These are phyloP conservation scores for Penicillium sp. DNA, from an alignment of 2,329 filamentous ascomycete genomes.

Conservation along the genomic window DNA sequence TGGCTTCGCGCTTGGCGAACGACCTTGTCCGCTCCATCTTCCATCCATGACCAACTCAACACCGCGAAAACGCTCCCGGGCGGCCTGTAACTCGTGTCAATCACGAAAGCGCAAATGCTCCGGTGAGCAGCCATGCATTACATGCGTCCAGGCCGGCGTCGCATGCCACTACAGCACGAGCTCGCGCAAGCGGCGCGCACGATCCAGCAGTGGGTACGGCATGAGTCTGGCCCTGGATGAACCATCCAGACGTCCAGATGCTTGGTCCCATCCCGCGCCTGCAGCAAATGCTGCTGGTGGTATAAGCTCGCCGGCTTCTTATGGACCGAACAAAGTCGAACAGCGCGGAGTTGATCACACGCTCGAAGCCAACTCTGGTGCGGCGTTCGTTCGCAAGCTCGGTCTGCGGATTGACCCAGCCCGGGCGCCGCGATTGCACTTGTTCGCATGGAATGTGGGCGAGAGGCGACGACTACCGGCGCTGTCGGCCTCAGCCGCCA, in stretches of 20 bases:
- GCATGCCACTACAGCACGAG: constrained; percentile 46
- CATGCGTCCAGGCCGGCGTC: constrained; percentile 51
- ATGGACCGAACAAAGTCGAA: constrained; percentile 2
- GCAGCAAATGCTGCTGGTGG: constrained; percentile 2
- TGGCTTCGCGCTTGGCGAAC: not conserved
- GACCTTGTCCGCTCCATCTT: not conserved
- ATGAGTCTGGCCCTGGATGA: constrained; percentile 12
- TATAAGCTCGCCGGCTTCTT: constrained; percentile 8
- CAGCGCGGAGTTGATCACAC: constrained; percentile 26
- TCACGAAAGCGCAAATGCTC: constrained; percentile 55
- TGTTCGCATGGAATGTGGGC: constrained; percentile 53
- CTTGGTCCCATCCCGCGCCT: constrained; percentile 2
- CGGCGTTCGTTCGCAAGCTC: constrained; percentile 51
- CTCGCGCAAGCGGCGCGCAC: constrained; percentile 29
- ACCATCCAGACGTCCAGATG: constrained; percentile 7
- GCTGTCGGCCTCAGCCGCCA: constrained; percentile 9
- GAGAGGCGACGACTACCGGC: constrained; percentile 17
- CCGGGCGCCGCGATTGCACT: constrained; percentile 49
- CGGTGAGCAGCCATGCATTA: constrained; percentile 49
- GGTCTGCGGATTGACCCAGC: constrained; percentile 51
- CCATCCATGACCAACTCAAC: constrained; percentile 26
- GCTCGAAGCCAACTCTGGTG: constrained; percentile 53
- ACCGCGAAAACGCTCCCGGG: constrained; percentile 38
- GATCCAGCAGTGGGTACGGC: constrained; percentile 17
- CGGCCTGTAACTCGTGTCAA: constrained; percentile 50